A percentile compares a stretch with the other conserved stretches of the same genome.
Evolutionary conservation across 1,284 basidiomycete genomes (phyloP).

Genomic region (Cryptococcus hybrid): DNA sequence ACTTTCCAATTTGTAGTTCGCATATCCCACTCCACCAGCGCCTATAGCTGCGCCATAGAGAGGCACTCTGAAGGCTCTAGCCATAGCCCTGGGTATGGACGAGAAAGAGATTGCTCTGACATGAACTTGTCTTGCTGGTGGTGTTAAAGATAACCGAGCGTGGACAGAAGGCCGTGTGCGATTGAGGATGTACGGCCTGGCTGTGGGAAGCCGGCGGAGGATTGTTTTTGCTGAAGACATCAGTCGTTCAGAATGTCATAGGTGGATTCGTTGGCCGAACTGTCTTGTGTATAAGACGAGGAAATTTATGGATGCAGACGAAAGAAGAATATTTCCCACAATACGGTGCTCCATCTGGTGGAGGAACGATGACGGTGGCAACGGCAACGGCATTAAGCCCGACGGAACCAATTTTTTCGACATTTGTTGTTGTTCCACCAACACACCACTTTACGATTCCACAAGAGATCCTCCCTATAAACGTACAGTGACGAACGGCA

Average conservation of each 20-base stretch:
- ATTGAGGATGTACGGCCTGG: constrained; percentile 8
- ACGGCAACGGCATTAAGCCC: too few species aligned
- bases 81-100: constrained; percentile 76
- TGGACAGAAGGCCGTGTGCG: constrained; percentile 6
- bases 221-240: constrained; percentile 8
- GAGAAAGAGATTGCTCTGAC: constrained; percentile 75
- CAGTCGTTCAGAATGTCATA: too few species aligned
- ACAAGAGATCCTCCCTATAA: too few species aligned
- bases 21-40: constrained; percentile 85
- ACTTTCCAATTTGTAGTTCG: constrained; percentile 90
- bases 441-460: too few species aligned
- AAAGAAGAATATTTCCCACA: neutral
- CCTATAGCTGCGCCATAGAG: constrained; percentile 81
- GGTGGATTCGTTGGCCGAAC: too few species aligned
- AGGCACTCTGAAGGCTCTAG: constrained; percentile 78
- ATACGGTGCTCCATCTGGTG: too few species aligned
- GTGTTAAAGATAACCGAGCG: constrained; percentile 3
- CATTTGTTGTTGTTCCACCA: too few species aligned
- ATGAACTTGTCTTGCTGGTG: constrained; percentile 50
- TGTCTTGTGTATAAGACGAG: too few species aligned
- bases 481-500: too few species aligned
- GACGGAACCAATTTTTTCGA: too few species aligned
- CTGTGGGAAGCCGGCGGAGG: constrained; percentile 17
- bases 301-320: neutral
- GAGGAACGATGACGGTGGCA: too few species aligned